Evolutionary conservation across 208 protist genomes (phyloP).

Genomic region (Herpetomonas muscarum): DNA sequence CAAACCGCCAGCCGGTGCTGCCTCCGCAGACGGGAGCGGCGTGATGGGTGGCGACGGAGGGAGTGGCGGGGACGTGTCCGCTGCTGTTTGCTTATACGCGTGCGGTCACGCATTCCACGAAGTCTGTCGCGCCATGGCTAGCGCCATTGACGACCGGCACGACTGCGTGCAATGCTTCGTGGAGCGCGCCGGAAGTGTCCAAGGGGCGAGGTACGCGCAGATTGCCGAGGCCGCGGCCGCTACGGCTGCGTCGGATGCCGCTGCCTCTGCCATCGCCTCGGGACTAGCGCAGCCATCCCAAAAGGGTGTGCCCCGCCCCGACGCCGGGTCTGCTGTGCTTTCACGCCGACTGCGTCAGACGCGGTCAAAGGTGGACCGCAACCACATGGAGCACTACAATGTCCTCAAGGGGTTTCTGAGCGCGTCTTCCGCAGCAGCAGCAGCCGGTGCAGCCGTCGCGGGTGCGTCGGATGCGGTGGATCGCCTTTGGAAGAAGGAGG

Average conservation of each 20-base stretch:
- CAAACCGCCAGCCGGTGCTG: neutral
- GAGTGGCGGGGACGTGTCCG: neutral
- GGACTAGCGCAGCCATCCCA: too few species aligned
- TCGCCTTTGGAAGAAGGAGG: too few species aligned
- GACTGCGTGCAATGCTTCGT: neutral
- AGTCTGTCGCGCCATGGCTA: slow-evolving; percentile 16
- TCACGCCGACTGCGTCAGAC: slow-evolving; percentile 12
- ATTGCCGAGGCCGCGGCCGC: neutral
- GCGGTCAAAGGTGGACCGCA: slow-evolving; percentile 3
- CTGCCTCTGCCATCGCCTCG: neutral
- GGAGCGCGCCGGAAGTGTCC: neutral
- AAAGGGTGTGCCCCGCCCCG: too few species aligned
- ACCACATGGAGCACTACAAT: slow-evolving; percentile 2
- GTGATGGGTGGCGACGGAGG: neutral
- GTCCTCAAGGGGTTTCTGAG: slow-evolving; percentile 6
- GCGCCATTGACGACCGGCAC: neutral
- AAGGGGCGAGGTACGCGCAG: neutral
- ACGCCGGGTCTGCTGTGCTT: neutral
- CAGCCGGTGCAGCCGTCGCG: too few species aligned
- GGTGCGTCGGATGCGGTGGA: too few species aligned
- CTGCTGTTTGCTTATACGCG: slow-evolving; percentile 37
- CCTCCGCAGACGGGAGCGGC: neutral
- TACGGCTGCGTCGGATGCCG: neutral
- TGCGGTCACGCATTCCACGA: slow-evolving; percentile 83
- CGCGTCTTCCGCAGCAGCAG: too few species aligned